These are phyloP conservation scores for Micractinium sp. DNA, from an alignment of 139 green algal genomes.

Conservation along the genomic window DNA sequence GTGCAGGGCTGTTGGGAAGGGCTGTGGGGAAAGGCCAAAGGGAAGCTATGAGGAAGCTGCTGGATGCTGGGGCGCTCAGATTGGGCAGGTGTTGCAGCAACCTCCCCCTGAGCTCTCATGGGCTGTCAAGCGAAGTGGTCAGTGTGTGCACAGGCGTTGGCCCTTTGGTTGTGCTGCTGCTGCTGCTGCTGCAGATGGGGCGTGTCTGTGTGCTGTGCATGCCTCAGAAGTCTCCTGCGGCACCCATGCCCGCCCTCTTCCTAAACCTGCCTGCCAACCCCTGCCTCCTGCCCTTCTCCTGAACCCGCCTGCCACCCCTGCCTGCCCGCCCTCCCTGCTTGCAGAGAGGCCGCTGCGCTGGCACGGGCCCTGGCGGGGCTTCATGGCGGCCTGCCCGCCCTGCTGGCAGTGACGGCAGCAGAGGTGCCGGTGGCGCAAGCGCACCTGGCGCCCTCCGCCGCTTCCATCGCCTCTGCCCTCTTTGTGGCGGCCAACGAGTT, in stretches of 20 bases:
- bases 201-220: not conserved
- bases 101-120: no score
- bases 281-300: not conserved
- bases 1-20: not conserved
- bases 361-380: conserved; percentile 17
- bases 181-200: not conserved
- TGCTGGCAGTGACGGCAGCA: conserved; percentile 25
- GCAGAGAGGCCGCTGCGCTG: conserved; percentile 18
- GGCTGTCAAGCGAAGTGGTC: no score
- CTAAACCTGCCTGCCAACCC: not conserved
- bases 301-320: not conserved
- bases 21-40: not conserved
- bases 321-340: not conserved
- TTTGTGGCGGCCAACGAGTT: conserved; percentile 46
- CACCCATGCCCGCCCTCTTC: no score
- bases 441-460: conserved; percentile 9
- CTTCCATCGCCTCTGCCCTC: conserved; percentile 41
- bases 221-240: no score
- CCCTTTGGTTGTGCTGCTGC: no score
- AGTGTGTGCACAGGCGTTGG: no score
- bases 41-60: not conserved
- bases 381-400: conserved; percentile 36
- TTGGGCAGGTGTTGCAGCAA: no score
- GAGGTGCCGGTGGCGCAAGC: not conserved
- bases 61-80: not conserved